A percentile compares a stretch with the other conserved stretches of the same genome.
Conservation (phyloP, 2,329 filamentous ascomycete genomes). For the Teratosphaeria zuluensis region DNA sequence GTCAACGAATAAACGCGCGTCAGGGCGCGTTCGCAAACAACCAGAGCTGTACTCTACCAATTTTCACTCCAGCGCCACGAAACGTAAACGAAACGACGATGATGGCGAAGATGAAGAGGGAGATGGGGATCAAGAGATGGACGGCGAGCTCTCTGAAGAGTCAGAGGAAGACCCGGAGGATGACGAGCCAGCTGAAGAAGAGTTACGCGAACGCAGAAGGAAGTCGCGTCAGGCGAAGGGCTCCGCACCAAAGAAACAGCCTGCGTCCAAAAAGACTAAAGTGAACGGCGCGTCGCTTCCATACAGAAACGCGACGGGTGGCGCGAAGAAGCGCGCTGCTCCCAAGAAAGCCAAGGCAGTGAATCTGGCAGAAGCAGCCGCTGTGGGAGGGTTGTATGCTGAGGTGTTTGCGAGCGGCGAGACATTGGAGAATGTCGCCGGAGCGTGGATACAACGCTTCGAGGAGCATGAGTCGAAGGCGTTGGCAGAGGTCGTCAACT, state of each 20-base stretch:
- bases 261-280: conserved; percentile 46
- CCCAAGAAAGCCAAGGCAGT: conserved; percentile 42
- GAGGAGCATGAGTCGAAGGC: conserved; percentile 45
- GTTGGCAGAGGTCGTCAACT: conserved; percentile 51
- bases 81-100: conserved; percentile 39
- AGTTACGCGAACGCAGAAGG: conserved; percentile 31
- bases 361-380: conserved; percentile 42
- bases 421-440: conserved; percentile 46
- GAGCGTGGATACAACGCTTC: conserved; percentile 49
- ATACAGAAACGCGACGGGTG: conserved; percentile 41
- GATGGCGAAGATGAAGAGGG: conserved; percentile 23
- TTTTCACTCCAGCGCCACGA: conserved; percentile 25
- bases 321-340: conserved; percentile 33
- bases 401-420: conserved; percentile 51
- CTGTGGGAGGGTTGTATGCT: conserved; percentile 48
- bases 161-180: conserved; percentile 28
- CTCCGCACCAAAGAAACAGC: conserved; percentile 21
- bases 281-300: conserved; percentile 47
- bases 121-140: conserved; percentile 26
- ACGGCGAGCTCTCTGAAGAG: conserved; percentile 25
- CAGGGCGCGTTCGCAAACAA: conserved; percentile 40
- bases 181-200: conserved; percentile 38
- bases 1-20: conserved; percentile 41
- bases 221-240: conserved; percentile 22
- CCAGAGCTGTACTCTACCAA: conserved; percentile 22